Percentiles rank a stretch among this genome's conserved stretches.
These are phyloP conservation scores for Sordariomycetes sp. DNA, from an alignment of 2,329 filamentous ascomycete species.

Conservation along the genomic window DNA sequence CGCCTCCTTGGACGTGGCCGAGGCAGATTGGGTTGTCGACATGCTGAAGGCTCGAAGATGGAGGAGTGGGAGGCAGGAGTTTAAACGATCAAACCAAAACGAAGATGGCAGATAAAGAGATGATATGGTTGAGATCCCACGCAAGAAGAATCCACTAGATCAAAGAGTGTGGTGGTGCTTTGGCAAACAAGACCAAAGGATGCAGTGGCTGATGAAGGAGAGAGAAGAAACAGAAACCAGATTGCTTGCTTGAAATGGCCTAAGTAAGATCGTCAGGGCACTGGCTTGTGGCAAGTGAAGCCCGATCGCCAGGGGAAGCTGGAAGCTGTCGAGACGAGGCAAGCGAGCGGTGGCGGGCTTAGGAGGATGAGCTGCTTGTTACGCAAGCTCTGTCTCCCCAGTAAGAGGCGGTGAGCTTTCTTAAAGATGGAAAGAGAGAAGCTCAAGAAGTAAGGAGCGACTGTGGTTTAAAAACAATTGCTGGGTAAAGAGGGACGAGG, in stretches of 20 bases:
- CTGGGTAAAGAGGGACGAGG: conserved; percentile 1
- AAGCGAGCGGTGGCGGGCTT: no score
- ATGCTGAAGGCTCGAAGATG: no score
- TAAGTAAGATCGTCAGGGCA: no score
- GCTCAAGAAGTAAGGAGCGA: conserved; percentile 1
- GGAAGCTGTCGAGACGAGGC: no score
- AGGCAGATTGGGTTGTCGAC: conserved; percentile 17
- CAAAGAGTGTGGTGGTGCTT: conserved; percentile 15
- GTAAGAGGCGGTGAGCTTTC: no score
- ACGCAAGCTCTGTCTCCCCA: no score
- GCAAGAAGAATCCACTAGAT: conserved; percentile 16
- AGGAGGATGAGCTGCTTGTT: no score
- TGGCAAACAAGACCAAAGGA: conserved; percentile 6
- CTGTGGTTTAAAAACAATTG: not conserved
- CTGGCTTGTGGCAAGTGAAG: no score
- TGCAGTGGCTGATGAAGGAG: conserved; percentile 9
- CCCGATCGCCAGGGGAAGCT: no score
- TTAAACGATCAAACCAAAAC: conserved; percentile 5
- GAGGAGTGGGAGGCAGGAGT: no score
- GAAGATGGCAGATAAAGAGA: conserved; percentile 5
- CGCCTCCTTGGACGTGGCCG: conserved; percentile 16
- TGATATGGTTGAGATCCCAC: conserved; percentile 16
- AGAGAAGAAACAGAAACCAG: conserved; percentile 5
- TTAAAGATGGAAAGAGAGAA: not conserved
- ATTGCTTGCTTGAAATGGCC: not conserved